A percentile compares a stretch with the other conserved stretches of the same genome.
These are phyloP conservation scores for Tylopilus vinaceipallidus DNA, from an alignment of 768 basidiomycete genomes.

Conservation along the genomic window DNA sequence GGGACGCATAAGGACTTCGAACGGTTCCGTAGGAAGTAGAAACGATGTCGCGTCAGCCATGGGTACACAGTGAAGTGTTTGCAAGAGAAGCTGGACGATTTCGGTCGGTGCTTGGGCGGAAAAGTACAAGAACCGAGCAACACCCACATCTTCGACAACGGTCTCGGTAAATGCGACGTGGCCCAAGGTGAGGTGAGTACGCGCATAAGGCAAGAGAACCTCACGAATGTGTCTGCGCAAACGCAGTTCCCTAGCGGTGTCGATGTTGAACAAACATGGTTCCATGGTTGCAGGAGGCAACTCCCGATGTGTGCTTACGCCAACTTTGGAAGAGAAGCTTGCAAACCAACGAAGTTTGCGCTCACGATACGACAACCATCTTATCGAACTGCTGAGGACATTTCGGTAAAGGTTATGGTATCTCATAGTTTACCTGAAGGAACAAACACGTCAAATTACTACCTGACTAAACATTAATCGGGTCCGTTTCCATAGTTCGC, in stretches of 20 bases:
- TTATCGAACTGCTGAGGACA: no score
- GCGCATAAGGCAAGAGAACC: slow-evolving; percentile 53
- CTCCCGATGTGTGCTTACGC: not conserved
- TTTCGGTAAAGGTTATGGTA: not conserved
- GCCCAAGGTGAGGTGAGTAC: slow-evolving; percentile 51
- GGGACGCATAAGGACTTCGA: slow-evolving; percentile 40
- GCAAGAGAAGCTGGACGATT: slow-evolving; percentile 39
- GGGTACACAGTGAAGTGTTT: slow-evolving; percentile 43
- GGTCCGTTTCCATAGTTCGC: no score
- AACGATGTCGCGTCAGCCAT: slow-evolving; percentile 51
- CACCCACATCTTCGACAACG: slow-evolving; percentile 44
- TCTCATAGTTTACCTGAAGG: not conserved
- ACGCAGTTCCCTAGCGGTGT: slow-evolving; percentile 21
- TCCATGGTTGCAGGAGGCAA: slow-evolving; percentile 11
- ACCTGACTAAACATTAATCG: not conserved
- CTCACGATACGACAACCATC: no score
- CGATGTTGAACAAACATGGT: slow-evolving; percentile 14
- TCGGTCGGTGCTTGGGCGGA: not conserved
- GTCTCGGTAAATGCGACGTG: slow-evolving; percentile 53
- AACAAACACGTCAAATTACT: not conserved
- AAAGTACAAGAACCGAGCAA: not conserved
- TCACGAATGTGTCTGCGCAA: slow-evolving; percentile 48
- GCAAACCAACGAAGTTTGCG: not conserved
- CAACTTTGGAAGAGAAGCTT: not conserved
- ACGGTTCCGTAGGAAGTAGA: slow-evolving; percentile 53